Percentiles rank a stretch among this genome's conserved stretches.
These are phyloP conservation scores for Yarrowia porcina DNA, from an alignment of 805 yeast species.

Conservation along the genomic window DNA sequence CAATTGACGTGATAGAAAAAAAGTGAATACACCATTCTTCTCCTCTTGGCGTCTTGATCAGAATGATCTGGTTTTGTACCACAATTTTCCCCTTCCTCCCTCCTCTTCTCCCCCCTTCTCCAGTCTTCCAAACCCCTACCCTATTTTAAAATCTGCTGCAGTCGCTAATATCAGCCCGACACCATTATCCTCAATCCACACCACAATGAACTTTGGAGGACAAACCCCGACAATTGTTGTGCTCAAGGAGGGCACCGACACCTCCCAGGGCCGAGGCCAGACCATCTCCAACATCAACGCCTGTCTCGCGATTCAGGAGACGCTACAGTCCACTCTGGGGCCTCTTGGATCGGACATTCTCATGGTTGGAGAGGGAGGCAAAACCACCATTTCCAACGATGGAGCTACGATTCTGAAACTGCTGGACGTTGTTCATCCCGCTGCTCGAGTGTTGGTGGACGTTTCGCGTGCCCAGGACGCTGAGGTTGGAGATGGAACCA, in stretches of 20 bases:
- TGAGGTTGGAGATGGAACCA: slow-evolving; percentile 98
- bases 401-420: slow-evolving; percentile 95
- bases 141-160: slow-evolving; percentile 12
- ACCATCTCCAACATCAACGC: slow-evolving; percentile 94
- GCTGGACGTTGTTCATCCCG: slow-evolving; percentile 95
- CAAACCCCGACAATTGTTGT: slow-evolving; percentile 99
- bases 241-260: slow-evolving; percentile 94
- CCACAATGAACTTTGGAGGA: slow-evolving; percentile 74
- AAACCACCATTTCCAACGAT: slow-evolving; percentile 94
- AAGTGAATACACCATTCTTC: neutral
- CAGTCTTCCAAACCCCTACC: neutral
- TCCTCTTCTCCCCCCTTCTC: neutral
- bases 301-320: slow-evolving; percentile 94
- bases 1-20: neutral
- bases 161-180: neutral
- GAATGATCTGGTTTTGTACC: no score
- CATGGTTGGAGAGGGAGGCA: slow-evolving; percentile 77
- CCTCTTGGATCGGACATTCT: slow-evolving; percentile 96
- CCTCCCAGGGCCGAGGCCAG: slow-evolving; percentile 96
- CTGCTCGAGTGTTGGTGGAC: slow-evolving; percentile 93
- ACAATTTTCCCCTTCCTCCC: no score
- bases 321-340: slow-evolving; percentile 90
- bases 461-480: slow-evolving; percentile 96
- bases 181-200: neutral
- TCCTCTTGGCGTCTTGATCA: neutral